A percentile compares a stretch with the other conserved stretches of the same genome.
phyloP scores from a whole-genome alignment of 345 rosid genomes.

The Barbarea vulgaris region DNA sequence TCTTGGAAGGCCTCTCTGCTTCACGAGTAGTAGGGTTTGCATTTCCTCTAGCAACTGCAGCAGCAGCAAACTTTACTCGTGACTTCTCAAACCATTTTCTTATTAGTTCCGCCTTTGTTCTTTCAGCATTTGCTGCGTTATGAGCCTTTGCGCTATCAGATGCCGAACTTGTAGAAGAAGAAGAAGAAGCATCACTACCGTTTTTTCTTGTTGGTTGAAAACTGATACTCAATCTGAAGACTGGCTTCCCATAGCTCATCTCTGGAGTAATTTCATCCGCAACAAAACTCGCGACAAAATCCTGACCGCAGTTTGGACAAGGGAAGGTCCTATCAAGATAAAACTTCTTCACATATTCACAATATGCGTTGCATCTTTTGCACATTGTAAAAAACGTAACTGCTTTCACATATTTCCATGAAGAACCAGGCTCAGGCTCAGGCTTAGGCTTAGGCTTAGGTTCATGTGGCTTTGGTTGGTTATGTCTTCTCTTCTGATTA shows the following conservation, averaged over 20 bases:
- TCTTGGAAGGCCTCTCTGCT: constrained; percentile 43
- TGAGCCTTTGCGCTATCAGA: constrained; percentile 24
- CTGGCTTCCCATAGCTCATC: neutral
- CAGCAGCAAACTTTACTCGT: constrained; percentile 10
- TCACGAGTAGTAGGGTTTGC: constrained; percentile 21
- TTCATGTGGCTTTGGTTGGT: neutral
- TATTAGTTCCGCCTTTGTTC: constrained; percentile 28
- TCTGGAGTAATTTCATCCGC: constrained; percentile 40
- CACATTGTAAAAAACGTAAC: constrained; percentile 75
- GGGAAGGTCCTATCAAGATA: constrained; percentile 65
- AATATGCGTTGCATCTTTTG: constrained; percentile 65
- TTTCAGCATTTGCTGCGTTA: constrained; percentile 2
- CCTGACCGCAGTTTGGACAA: constrained; percentile 66
- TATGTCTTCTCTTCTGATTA: constrained; percentile 45
- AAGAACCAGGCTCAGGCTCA: neutral
- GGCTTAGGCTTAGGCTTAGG: too few relatives aligned
- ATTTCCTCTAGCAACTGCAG: constrained; percentile 11
- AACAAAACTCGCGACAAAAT: constrained; percentile 47
- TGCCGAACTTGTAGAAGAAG: too few relatives aligned
- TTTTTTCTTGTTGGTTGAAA: constrained; percentile 25
- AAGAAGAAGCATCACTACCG: constrained; percentile 22
- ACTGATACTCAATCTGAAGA: neutral
- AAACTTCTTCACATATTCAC: constrained; percentile 53
- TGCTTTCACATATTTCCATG: neutral
- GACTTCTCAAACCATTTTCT: constrained; percentile 39